phyloP scores from a whole-genome alignment of 352 stramenopile genomes.

The Globisporangium irregulare region DNA sequence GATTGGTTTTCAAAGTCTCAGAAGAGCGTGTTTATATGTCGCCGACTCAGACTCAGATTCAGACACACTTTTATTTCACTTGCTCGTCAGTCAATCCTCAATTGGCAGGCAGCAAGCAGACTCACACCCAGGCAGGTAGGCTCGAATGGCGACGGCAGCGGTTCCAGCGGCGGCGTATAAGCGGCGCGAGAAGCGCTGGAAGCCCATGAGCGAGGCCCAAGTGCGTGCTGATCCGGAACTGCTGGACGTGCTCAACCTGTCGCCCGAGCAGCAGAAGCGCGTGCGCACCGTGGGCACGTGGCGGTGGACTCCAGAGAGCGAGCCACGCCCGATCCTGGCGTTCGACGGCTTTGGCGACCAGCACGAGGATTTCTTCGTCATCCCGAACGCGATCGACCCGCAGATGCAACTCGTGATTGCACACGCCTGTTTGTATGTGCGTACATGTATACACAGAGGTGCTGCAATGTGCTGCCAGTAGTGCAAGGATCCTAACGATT shows the following conservation, averaged over 20 bases:
- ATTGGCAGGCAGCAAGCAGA: not conserved
- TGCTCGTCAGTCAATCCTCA: not conserved
- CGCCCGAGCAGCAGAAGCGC: slow-evolving; percentile 24
- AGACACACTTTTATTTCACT: not conserved
- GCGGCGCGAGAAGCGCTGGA: slow-evolving; percentile 75
- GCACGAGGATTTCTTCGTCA: slow-evolving; percentile 67
- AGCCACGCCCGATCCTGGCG: slow-evolving; percentile 39
- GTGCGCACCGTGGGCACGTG: slow-evolving; percentile 40
- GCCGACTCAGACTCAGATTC: slow-evolving; percentile 5
- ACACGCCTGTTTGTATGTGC: slow-evolving; percentile 51
- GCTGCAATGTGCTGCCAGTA: not conserved
- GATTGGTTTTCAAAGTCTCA: not conserved
- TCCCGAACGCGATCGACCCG: slow-evolving; percentile 51
- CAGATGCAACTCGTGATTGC: slow-evolving; percentile 53
- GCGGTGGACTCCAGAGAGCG: slow-evolving; percentile 22
- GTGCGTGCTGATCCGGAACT: slow-evolving; percentile 30
- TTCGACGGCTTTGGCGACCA: slow-evolving; percentile 42
- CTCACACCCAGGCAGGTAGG: not conserved
- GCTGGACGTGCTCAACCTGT: slow-evolving; percentile 39
- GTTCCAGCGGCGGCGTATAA: slow-evolving; percentile 48
- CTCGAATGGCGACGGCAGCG: slow-evolving; percentile 11
- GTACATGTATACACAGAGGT: slow-evolving; percentile 7
- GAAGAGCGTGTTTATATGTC: not conserved
- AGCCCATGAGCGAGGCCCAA: slow-evolving; percentile 28
- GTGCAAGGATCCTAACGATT: not conserved